phyloP scores from a whole-genome alignment of 2,329 filamentous ascomycete genomes.

The Hymenoscyphus occultus region DNA sequence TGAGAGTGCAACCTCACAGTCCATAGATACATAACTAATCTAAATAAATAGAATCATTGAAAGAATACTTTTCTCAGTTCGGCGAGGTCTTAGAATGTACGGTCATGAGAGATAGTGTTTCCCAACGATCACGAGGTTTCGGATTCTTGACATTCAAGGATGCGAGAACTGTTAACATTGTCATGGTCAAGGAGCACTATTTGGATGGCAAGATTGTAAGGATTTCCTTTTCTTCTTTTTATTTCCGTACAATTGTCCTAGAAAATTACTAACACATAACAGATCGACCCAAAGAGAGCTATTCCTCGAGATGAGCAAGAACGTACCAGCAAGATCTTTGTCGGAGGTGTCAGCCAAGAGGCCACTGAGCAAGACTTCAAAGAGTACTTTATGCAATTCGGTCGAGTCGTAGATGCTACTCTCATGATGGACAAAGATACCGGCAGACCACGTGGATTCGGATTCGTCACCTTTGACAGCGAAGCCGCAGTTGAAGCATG shows the following conservation, averaged over 20 bases:
- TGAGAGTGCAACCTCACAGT: neutral
- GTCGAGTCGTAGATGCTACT: constrained; percentile 92
- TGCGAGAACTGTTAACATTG: constrained; percentile 95
- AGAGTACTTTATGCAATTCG: constrained; percentile 95
- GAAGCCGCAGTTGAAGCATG: constrained; percentile 93
- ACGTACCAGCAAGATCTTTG: constrained; percentile 97
- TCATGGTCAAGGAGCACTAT: constrained; percentile 99
- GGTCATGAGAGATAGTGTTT: constrained; percentile 96
- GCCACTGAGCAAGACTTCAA: constrained; percentile 95
- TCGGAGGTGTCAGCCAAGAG: constrained; percentile 95
- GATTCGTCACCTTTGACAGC: constrained; percentile 97
- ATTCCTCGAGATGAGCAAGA: constrained; percentile 98
- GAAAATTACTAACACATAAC: constrained; percentile 25
- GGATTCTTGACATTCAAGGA: constrained; percentile 98
- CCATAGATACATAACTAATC: neutral
- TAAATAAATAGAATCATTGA: constrained; percentile 74
- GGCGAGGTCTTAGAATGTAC: constrained; percentile 97
- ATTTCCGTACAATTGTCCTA: constrained; percentile 29
- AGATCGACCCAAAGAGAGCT: constrained; percentile 95
- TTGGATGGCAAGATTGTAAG: constrained; percentile 97
- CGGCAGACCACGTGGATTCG: constrained; percentile 91
- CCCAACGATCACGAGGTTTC: constrained; percentile 90
- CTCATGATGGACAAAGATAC: constrained; percentile 99
- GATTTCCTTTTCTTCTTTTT: constrained; percentile 18
- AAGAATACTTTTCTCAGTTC: constrained; percentile 96